These are phyloP conservation scores for Diaporthe humulicola DNA, from an alignment of 2,329 filamentous ascomycete species.

Conservation along the genomic window DNA sequence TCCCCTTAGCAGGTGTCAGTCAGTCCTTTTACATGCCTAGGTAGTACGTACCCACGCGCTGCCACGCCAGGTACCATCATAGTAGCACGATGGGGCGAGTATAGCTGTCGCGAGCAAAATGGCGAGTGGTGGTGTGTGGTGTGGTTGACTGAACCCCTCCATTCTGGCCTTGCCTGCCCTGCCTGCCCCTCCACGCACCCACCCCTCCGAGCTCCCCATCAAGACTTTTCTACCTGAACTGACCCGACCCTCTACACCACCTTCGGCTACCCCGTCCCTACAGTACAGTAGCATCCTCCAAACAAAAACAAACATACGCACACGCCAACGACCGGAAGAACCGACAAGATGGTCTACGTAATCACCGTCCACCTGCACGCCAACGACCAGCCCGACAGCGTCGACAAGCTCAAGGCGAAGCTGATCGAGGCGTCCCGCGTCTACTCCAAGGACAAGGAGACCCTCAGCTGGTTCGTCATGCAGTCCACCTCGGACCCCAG, in stretches of 20 bases:
- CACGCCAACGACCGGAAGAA: neutral
- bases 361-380: slow-evolving; percentile 79
- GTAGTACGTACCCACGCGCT: neutral
- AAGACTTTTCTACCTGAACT: slow-evolving; percentile 20
- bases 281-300: neutral
- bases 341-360: slow-evolving; percentile 73
- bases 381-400: slow-evolving; percentile 73
- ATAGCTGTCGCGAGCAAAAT: neutral
- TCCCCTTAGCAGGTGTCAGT: neutral
- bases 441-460: slow-evolving; percentile 80
- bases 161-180: neutral
- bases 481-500: slow-evolving; percentile 77
- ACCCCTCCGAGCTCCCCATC: slow-evolving; percentile 2
- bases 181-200: slow-evolving; percentile 11
- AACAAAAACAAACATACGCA: neutral
- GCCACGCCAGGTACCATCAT: slow-evolving; percentile 19
- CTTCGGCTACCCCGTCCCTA: slow-evolving; percentile 10
- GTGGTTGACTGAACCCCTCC: slow-evolving; percentile 5
- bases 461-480: slow-evolving; percentile 81
- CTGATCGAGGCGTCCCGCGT: slow-evolving; percentile 81
- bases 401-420: slow-evolving; percentile 78
- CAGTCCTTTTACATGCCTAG: neutral
- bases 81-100: neutral
- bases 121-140: slow-evolving; percentile 1
- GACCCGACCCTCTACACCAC: slow-evolving; percentile 10